Percentiles rank a stretch among this genome's conserved stretches.
Evolutionary conservation across 208 protist genomes (phyloP).

Genomic region (Endotrypanum monterogeii): DNA sequence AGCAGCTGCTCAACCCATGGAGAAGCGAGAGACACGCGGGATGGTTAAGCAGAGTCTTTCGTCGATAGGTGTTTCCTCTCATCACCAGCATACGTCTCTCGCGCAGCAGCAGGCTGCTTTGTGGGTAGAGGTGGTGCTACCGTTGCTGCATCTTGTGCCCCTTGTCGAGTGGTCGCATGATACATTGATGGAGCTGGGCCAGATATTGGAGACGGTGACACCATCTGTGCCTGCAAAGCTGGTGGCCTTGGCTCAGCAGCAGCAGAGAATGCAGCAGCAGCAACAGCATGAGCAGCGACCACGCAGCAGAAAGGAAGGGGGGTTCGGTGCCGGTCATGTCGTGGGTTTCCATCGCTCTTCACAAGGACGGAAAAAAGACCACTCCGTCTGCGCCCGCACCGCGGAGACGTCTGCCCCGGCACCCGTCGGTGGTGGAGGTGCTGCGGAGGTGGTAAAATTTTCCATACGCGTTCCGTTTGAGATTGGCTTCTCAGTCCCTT

Average conservation of each 20-base stretch:
- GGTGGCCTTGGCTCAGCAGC: slow-evolving; percentile 16
- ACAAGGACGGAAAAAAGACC: neutral
- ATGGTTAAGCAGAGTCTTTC: slow-evolving; percentile 6
- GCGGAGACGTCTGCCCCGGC: neutral
- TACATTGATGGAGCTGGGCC: slow-evolving; percentile 28
- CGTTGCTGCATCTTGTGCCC: slow-evolving; percentile 44
- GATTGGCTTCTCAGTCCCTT: slow-evolving; percentile 17
- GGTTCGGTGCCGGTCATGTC: neutral
- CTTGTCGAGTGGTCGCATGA: slow-evolving; percentile 36
- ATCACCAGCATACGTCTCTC: slow-evolving; percentile 1
- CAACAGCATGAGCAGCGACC: neutral
- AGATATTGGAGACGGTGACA: slow-evolving; percentile 23
- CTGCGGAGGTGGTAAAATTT: slow-evolving; percentile 23
- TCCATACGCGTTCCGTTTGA: slow-evolving; percentile 31
- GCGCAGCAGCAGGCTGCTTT: slow-evolving; percentile 16
- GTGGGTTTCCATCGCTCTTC: neutral
- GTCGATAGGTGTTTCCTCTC: neutral
- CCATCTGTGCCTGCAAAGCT: slow-evolving; percentile 17
- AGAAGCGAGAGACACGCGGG: slow-evolving; percentile 3
- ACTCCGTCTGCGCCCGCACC: neutral
- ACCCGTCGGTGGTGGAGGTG: neutral
- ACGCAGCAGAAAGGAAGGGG: neutral
- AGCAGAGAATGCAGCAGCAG: slow-evolving; percentile 16
- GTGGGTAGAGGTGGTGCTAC: slow-evolving; percentile 29
- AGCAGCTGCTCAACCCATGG: neutral